Evolutionary conservation across 1,139 yeast genomes (phyloP), one percentile per base, ranked within the genome.

Genomic region (Yamadazyma triangularis): DNA sequence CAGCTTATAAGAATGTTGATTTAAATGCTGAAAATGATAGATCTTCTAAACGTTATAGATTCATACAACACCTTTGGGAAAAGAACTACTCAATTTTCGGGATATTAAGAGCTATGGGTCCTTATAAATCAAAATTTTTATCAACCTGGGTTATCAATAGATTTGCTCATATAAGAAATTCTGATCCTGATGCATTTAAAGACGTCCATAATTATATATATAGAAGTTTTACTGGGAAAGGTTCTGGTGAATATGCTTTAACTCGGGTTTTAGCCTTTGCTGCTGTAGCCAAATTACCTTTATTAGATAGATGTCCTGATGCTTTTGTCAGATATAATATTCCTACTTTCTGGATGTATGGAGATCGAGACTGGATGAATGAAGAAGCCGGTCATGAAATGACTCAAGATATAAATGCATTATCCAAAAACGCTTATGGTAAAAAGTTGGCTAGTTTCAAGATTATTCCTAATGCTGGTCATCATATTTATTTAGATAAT

Each of bases 401-500:
- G 58, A 52, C 53, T 2, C 44, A 57, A 18, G 72, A 65, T 35
- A 65, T 66, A 30, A 67, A 67, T 36, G 34, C 47, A n/a, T 45
- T 64, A 30, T 45, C 69, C 1, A 34, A 38, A 10, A 38, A 40
- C 5, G 32, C 36, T 8, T 31, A 38, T 29, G 25, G 33, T 14
- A 36, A 41, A 28, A 36, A 42, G 11, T 42, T 60, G 30, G 64
- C 70, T 2, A 28, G 41, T 4, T 77, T 71, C 36, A 57, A 55
- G 11, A 60, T 74, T 8, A 60, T 84, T 1, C 51, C 64, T 2
- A 60, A 72, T 30, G 77, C 89, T 2, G 91, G 95, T 1, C 95
- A 86, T 50, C 91, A 86, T 53, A 54, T 86, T 34, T 84, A 84
- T 46, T 58, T 86, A 38, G 95, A 86, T 51, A 85, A 86, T 41